Percentiles rank a stretch among this genome's conserved stretches.
Conservation (phyloP, 106 monocot genomes). For the Dendrobium catenatum region DNA sequence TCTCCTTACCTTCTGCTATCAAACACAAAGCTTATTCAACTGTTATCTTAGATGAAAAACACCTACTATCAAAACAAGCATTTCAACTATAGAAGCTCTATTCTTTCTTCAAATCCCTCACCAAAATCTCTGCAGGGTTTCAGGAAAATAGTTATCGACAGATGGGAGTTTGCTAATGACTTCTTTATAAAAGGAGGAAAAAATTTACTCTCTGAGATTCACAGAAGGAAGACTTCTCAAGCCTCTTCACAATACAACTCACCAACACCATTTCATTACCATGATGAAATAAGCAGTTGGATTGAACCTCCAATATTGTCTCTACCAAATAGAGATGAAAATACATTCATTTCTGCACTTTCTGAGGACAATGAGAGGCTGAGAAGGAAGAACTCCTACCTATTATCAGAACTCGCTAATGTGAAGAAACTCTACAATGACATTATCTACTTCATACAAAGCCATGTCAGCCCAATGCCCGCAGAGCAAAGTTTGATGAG, state of each 20-base stretch:
- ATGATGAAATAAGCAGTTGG: conserved; percentile 13
- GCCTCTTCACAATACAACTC: neutral
- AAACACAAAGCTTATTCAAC: too few relatives aligned
- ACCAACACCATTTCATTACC: neutral
- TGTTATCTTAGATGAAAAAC: neutral
- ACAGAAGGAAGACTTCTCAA: conserved; percentile 40
- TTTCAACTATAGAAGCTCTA: neutral
- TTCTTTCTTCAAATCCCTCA: neutral
- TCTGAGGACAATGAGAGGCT: conserved; percentile 63
- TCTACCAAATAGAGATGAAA: conserved; percentile 7
- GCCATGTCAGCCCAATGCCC: conserved; percentile 35
- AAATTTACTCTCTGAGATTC: conserved; percentile 45
- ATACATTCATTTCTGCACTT: conserved; percentile 29
- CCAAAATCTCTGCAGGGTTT: conserved; percentile 23
- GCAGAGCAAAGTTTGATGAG: neutral
- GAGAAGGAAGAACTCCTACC: conserved; percentile 47
- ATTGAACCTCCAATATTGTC: conserved; percentile 6
- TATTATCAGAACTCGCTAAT: conserved; percentile 52
- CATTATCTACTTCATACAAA: conserved; percentile 66
- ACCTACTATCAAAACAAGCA: neutral
- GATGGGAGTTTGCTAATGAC: conserved; percentile 56
- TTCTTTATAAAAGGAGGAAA: conserved; percentile 46
- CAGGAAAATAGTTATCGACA: conserved; percentile 46
- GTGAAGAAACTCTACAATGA: conserved; percentile 73
- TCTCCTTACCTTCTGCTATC: too few relatives aligned